Evolutionary conservation across 2,329 filamentous ascomycete species (phyloP), one percentile per base, ranked within the genome.

Genomic region (Seiridium cupressi): DNA sequence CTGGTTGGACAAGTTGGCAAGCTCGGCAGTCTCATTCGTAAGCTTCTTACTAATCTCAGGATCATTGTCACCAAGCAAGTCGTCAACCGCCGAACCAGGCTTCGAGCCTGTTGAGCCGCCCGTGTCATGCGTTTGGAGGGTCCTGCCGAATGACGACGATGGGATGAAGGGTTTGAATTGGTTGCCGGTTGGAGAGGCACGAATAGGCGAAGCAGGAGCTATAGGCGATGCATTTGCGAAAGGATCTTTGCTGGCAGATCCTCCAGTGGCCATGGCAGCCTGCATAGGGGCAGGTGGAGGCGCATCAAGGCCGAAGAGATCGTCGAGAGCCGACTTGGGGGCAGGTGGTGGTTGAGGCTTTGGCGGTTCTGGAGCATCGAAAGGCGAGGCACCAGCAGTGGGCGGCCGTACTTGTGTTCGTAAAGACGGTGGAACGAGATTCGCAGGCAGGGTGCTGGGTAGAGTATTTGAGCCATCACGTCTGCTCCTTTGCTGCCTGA

Each of bases 1-100:
- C 74, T 98, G 95, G 73, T 96, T 98, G 1, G 94, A 97, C 67
- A 99, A 82, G 72, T 99, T 98, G 56, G 93, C 95, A 60, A 99
- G 83, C 73, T 99, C 95, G 0, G 91, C 89, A 2, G 93, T 95
- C 71, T 99, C 95, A 64, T 88, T 89, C 0, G 90, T 95, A 34
- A 98, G 80, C 73, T 91, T 96, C 74, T 90, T 95, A 76, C 89
- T 94, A 59, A 93, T 87, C 69, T 96, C 93, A 1, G 90, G 90
- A 65, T 98, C 94, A 65, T 89, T 89, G 67, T 97, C 93, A 13
- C 91, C 92, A n/a, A 99, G 82, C 6, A 98, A 82, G 73, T 98
- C 95, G 68, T 97, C 93, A 55, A 89, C 82, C 8, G 81, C 80
- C n/a, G 57, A 59, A 34, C 77, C 74, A 18, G 79, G 76, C 13